Evolutionary conservation across 495 filamentous ascomycete species (phyloP).

Genomic region (Geopyxis carbonaria): DNA sequence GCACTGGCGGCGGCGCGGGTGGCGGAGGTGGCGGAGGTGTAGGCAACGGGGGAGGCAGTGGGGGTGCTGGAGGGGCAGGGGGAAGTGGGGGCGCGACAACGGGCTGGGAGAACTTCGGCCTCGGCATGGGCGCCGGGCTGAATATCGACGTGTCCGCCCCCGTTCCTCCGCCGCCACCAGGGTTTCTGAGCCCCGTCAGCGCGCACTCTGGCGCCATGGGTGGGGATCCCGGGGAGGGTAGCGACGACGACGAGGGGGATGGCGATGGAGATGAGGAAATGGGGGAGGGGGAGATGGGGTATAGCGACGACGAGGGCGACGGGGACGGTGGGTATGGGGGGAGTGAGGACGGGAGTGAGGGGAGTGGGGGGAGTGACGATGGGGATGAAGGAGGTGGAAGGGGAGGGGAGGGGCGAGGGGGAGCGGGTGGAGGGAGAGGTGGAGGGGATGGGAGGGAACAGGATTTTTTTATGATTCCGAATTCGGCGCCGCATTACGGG

Average conservation of each 20-base stretch:
- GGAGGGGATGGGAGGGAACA: slow-evolving; percentile 6
- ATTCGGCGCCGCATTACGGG: slow-evolving; percentile 16
- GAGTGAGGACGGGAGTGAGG: not conserved
- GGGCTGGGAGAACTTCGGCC: slow-evolving; percentile 12
- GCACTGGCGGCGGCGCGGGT: slow-evolving; percentile 10
- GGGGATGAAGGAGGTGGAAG: slow-evolving; percentile 5
- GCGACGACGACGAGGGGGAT: slow-evolving; percentile 4
- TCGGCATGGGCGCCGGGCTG: slow-evolving; percentile 22
- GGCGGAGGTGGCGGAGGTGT: too few relatives aligned
- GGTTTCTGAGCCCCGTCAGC: slow-evolving; percentile 11
- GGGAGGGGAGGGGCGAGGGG: not conserved
- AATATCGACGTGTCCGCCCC: slow-evolving; percentile 8
- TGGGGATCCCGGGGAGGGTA: not conserved
- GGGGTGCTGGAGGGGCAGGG: not conserved
- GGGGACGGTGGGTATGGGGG: not conserved
- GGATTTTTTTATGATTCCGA: slow-evolving; percentile 25
- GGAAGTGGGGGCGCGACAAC: not conserved
- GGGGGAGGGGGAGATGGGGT: not conserved
- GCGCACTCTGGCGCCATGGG: slow-evolving; percentile 5
- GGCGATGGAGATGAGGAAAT: slow-evolving; percentile 8
- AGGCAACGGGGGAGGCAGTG: not conserved
- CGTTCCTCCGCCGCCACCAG: slow-evolving; percentile 7
- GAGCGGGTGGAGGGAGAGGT: slow-evolving; percentile 6
- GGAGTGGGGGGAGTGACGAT: not conserved
- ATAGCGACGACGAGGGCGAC: not conserved